Conservation (phyloP, 306 rosid species). For the Acmispon strigosus region DNA sequence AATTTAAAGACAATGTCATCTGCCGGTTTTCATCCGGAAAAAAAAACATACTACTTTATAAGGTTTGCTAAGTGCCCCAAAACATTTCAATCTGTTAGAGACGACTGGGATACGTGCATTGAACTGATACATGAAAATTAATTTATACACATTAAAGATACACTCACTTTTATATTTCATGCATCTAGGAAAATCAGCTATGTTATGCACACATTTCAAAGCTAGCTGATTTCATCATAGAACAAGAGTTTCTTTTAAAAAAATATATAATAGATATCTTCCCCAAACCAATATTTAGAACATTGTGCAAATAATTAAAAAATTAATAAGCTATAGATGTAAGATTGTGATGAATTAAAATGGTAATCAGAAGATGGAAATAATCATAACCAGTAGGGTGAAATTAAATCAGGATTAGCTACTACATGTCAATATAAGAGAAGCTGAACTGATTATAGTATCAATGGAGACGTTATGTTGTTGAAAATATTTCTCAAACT, state of each 20-base stretch:
- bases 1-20: not conserved
- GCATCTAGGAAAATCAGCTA: not conserved
- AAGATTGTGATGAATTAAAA: not conserved
- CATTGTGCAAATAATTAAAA: not conserved
- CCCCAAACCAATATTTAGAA: not conserved
- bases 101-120: not conserved
- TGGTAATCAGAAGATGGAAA: not conserved
- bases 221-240: not conserved
- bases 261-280: not conserved
- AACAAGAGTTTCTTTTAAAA: not conserved
- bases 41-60: not conserved
- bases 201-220: not conserved
- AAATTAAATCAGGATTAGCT: not conserved
- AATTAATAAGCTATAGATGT: not conserved
- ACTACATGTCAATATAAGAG: not conserved
- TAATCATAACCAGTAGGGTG: not conserved
- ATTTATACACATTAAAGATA: slow-evolving; percentile 4
- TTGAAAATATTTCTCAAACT: no score
- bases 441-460: not conserved
- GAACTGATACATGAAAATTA: not conserved
- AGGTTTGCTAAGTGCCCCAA: not conserved
- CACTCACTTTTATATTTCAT: not conserved
- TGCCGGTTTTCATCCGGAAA: not conserved
- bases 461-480: no score
- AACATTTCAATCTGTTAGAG: not conserved